Conservation (phyloP, 768 basidiomycete species). For the Agaricus subrufescens region DNA sequence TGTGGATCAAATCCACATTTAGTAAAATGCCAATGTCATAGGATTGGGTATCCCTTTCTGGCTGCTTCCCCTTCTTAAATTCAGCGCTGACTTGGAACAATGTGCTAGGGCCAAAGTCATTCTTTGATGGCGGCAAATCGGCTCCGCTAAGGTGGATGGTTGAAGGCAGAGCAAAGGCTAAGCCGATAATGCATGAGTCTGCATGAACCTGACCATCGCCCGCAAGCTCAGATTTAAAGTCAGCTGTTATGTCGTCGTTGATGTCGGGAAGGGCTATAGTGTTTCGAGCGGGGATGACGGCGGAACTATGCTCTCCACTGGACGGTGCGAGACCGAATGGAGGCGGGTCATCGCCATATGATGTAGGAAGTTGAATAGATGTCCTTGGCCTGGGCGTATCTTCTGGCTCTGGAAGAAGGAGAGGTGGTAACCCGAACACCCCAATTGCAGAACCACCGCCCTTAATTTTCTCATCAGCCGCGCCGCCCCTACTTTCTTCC, state of each 20-base stretch:
- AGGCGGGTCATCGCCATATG: too few relatives aligned
- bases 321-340: too few relatives aligned
- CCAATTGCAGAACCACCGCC: too few relatives aligned
- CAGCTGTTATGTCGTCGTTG: not conserved
- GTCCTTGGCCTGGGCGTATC: too few relatives aligned
- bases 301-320: not conserved
- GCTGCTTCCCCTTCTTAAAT: not conserved
- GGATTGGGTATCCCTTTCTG: not conserved
- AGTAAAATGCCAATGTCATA: slow-evolving; percentile 4
- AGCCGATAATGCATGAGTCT: not conserved
- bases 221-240: too few relatives aligned
- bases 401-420: too few relatives aligned
- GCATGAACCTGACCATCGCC: not conserved
- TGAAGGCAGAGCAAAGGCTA: slow-evolving; percentile 4
- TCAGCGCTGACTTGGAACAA: not conserved
- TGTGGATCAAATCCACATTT: not conserved
- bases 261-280: not conserved
- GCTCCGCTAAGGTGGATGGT: not conserved
- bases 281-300: not conserved
- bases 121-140: not conserved
- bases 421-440: too few relatives aligned
- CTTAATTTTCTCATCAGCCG: too few relatives aligned
- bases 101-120: not conserved
- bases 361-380: too few relatives aligned
- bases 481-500: too few relatives aligned